Base-by-base conservation (phyloP, 116 monocot species). In the Zostera marina region DNA sequence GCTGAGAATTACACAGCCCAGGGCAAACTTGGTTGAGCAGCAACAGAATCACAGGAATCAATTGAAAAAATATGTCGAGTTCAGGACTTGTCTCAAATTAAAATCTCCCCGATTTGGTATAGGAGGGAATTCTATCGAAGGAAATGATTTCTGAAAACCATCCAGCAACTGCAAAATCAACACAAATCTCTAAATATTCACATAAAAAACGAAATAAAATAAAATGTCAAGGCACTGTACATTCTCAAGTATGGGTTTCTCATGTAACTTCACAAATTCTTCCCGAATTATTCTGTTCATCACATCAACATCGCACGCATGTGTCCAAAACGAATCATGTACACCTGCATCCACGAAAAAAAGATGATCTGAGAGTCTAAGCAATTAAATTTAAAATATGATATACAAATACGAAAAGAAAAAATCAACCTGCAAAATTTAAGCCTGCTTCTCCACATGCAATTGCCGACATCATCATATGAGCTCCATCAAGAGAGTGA, bases 271-370 rank as follows among this genome's bases (percentile, higher is more conserved):
- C 23, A 99, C 99, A 69, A 99, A 99, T 72, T 99, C 91, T 55
- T 91, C 99, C 40, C 99, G 74, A 9, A 99, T 81, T 73, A 99
- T 87, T 52, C 39, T 66, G 65, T 87, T 99, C 99, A 99, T 81
- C 47, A 75, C 62, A 72, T 99, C 91, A 44, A 99, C 84, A 76
- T 99, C 83, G 72, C 91, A 87, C 25, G 99, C 99, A 72, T 99
- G 99, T 0, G 99, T 99, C 99, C 99, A 99, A 63, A 81, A 99
- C 22, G 99, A 99, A 81, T 99, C 99, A 76, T 99, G 99, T n/a
- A 99, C 99, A 66, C 99, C 99, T 99, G 91, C 66, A 81, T 58
- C 52, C 11, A 52, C 11, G 16, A 64, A 60, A 24, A 38, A 3
- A 9, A 53, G 57, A 53, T 8, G 32, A 3, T 23, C 8, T 15